phyloP scores from a whole-genome alignment of 805 yeast species.

The Yamadazyma sp. region DNA sequence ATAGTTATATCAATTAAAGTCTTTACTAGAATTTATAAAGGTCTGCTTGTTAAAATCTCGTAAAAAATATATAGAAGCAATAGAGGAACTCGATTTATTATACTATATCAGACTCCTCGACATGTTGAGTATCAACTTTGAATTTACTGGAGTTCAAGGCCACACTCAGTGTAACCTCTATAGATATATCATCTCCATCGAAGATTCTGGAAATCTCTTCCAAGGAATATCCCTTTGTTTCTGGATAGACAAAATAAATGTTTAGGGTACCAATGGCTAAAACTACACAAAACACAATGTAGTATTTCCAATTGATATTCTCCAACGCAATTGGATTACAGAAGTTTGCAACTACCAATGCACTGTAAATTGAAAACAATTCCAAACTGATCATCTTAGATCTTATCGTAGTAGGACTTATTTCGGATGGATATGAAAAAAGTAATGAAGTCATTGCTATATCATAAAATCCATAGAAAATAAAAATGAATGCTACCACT shows the following conservation, averaged over 20 bases:
- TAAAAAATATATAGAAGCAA: no score
- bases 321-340: conserved; percentile 18
- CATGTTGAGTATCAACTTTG: conserved; percentile 5
- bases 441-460: conserved; percentile 15
- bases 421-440: conserved; percentile 15
- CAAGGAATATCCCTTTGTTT: conserved; percentile 30
- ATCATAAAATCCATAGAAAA: conserved; percentile 15
- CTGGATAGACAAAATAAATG: conserved; percentile 24
- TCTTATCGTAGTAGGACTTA: conserved; percentile 13
- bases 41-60: no score
- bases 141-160: conserved; percentile 5
- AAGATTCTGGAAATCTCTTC: conserved; percentile 32
- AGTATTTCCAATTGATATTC: conserved; percentile 18
- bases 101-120: conserved; percentile 3
- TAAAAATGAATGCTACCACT: conserved; percentile 16
- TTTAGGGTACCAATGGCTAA: conserved; percentile 26
- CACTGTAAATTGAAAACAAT: conserved; percentile 20
- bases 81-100: no score
- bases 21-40: no score
- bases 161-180: conserved; percentile 6
- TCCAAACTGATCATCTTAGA: conserved; percentile 16
- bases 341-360: conserved; percentile 15
- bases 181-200: conserved; percentile 13
- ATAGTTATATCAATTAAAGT: no score
- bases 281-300: conserved; percentile 25